Percentiles rank a stretch among this genome's conserved stretches.
Conservation (phyloP, 2,329 filamentous ascomycete species). For the Xylariaceae sp. region DNA sequence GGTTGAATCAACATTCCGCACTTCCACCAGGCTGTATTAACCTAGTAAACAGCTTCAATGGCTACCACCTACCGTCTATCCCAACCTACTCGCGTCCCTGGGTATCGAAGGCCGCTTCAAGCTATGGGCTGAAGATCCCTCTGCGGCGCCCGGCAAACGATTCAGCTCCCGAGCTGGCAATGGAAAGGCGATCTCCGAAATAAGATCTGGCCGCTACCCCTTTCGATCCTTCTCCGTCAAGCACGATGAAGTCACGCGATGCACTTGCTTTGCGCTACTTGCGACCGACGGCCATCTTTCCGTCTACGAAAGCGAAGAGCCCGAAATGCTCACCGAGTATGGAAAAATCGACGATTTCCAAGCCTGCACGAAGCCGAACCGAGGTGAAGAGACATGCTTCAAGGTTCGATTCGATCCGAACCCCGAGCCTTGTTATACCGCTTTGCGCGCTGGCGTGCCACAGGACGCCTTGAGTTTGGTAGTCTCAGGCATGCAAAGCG, state of each 20-base stretch:
- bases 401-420: conserved; percentile 89
- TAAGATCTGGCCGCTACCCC: conserved; percentile 65
- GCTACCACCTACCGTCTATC: conserved; percentile 89
- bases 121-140: conserved; percentile 90
- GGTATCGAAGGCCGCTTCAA: conserved; percentile 90
- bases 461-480: conserved; percentile 80
- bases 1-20: conserved; percentile 34
- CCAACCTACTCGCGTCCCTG: conserved; percentile 83
- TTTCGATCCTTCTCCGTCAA: conserved; percentile 88
- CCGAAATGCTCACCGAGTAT: conserved; percentile 82
- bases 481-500: conserved; percentile 83
- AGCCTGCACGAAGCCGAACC: conserved; percentile 71
- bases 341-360: conserved; percentile 76
- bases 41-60: conserved; percentile 74
- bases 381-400: conserved; percentile 88
- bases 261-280: conserved; percentile 85
- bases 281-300: conserved; percentile 81
- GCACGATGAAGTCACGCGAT: conserved; percentile 76
- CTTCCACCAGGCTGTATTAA: conserved; percentile 19
- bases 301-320: conserved; percentile 84
- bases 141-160: conserved; percentile 78
- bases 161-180: conserved; percentile 70
- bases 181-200: conserved; percentile 61
- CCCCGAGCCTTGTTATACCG: conserved; percentile 77
- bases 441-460: conserved; percentile 81